Conservation (phyloP, 306 rosid genomes). For the Fragaria vesca region DNA sequence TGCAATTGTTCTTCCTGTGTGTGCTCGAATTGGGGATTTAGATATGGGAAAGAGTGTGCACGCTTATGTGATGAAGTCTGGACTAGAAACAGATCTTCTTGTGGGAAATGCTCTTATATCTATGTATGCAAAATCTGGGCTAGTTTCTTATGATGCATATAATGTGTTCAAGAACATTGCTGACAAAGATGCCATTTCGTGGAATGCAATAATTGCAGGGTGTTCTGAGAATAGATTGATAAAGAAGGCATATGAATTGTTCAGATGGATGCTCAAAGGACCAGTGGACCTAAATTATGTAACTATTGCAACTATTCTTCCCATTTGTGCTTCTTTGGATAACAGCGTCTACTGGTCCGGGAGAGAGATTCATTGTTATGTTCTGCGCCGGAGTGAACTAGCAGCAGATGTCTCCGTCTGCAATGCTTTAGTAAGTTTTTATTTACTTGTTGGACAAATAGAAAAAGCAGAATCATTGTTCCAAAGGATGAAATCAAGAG, state of each 20-base stretch:
- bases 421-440: conserved; percentile 82
- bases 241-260: conserved; percentile 50
- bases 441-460: conserved; percentile 56
- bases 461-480: conserved; percentile 63
- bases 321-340: conserved; percentile 58
- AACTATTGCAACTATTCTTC: conserved; percentile 66
- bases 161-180: conserved; percentile 54
- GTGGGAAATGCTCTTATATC: conserved; percentile 74
- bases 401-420: conserved; percentile 53
- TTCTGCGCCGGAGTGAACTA: conserved; percentile 51
- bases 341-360: conserved; percentile 48
- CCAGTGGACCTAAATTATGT: conserved; percentile 57
- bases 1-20: conserved; percentile 71
- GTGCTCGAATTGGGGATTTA: conserved; percentile 51
- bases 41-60: conserved; percentile 60
- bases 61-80: conserved; percentile 62
- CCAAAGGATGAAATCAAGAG: conserved; percentile 58
- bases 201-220: conserved; percentile 90
- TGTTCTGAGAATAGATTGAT: conserved; percentile 57
- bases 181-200: conserved; percentile 73
- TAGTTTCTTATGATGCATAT: conserved; percentile 48
- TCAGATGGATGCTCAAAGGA: conserved; percentile 60
- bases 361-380: conserved; percentile 69
- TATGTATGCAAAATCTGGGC: conserved; percentile 77
- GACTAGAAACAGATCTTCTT: conserved; percentile 58